Evolutionary conservation across 495 filamentous ascomycete genomes (phyloP).

Genomic region (Xylaria longipes): DNA sequence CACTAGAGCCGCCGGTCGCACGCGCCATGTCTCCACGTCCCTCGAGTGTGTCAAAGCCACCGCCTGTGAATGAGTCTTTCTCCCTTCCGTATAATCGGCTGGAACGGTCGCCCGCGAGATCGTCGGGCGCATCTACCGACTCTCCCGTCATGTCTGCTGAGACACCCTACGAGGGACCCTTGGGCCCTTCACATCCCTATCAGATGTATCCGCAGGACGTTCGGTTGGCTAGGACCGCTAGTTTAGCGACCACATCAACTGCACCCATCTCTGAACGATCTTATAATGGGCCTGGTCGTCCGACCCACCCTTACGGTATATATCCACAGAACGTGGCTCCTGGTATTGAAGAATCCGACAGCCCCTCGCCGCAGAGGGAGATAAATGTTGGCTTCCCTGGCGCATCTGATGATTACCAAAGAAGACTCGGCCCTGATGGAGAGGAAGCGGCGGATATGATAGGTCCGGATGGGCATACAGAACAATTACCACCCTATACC

Average conservation of each 20-base stretch:
- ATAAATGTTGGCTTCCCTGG: slow-evolving; percentile 82
- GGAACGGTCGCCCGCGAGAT: slow-evolving; percentile 38
- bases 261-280: slow-evolving; percentile 61
- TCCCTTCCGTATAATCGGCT: slow-evolving; percentile 50
- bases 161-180: slow-evolving; percentile 64
- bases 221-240: slow-evolving; percentile 66
- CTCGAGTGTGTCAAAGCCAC: slow-evolving; percentile 56
- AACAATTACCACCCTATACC: slow-evolving; percentile 89
- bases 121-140: slow-evolving; percentile 41
- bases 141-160: slow-evolving; percentile 60
- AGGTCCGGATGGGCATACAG: slow-evolving; percentile 88
- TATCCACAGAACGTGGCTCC: slow-evolving; percentile 73
- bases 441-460: slow-evolving; percentile 86
- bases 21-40: slow-evolving; percentile 43
- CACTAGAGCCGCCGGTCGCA: slow-evolving; percentile 26
- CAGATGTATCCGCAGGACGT: slow-evolving; percentile 83
- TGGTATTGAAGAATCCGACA: slow-evolving; percentile 26
- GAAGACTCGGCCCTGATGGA: slow-evolving; percentile 76
- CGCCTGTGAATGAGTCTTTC: slow-evolving; percentile 46
- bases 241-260: slow-evolving; percentile 67
- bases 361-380: slow-evolving; percentile 35
- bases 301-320: slow-evolving; percentile 84
- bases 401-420: slow-evolving; percentile 66
- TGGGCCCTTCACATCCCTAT: slow-evolving; percentile 86
- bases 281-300: slow-evolving; percentile 66